Evolutionary conservation across 768 basidiomycete genomes (phyloP), one percentile per base, ranked within the genome.

Genomic region (Russula sp.): DNA sequence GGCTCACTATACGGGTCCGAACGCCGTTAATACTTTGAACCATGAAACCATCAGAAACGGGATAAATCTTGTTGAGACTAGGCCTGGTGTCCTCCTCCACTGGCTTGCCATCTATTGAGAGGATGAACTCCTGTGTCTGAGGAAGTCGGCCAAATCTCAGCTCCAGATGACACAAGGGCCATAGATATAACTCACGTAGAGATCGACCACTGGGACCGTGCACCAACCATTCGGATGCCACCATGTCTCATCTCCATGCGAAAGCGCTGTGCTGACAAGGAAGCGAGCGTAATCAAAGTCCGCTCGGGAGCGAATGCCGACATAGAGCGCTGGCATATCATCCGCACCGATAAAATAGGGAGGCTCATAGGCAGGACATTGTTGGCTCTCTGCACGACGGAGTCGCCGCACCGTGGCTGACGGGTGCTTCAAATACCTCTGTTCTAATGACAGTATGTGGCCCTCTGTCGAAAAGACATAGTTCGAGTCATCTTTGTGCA

Each of bases 391-490:
- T 32, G 83, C 77, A 25, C 80, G 79, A 20, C 90, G 84, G 64
- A 84, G 73, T 65, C 81, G 81, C 68, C 81, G 80, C 18, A 85
- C 82, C 4, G 81, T 74, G 36, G 81, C 64, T n/a, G 88, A 83
- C 41, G 81, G 74, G 8, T 82, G 80, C 64, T 77, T 81, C 34
- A 88, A 75, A 53, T 82, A 76, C 49, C 81, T 69, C 42, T 68
- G 72, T 1, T 83, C 83, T 20, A 97, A 79, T 11, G 79, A 79
- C 47, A 99, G 77, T 29, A 93, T 80, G 70, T 99, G 97, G 0
- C 96, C 97, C 73, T 98, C 97, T 1, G 97, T 99, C 7, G 94
- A 92, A 70, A 97, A 89, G 10, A 98, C 90, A 64, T 86, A 89
- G 71, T 93, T 90, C 0, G 89, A 88, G 70, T 90, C 87, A 67